Evolutionary conservation across 225 moss, liverwort and hornwort species (phyloP).

Genomic region (Antitrichia curtipendula): DNA sequence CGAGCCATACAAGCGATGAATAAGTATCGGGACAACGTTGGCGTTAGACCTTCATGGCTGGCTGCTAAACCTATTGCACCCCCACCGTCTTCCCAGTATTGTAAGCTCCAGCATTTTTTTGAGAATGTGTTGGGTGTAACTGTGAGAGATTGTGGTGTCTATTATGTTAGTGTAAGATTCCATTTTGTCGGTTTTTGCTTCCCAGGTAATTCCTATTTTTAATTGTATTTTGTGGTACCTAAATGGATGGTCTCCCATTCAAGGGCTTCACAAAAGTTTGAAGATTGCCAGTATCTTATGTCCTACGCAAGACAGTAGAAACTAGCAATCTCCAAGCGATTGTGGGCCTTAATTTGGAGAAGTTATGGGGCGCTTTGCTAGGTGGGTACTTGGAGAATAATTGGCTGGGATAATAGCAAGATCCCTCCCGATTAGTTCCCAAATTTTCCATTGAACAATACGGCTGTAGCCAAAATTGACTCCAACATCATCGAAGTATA

Average conservation of each 20-base stretch:
- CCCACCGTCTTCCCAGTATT: neutral
- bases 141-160: neutral
- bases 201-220: neutral
- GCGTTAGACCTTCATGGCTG: constrained; percentile 62
- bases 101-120: neutral
- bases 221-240: neutral
- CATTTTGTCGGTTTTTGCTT: neutral
- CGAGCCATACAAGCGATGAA: constrained; percentile 91
- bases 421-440: neutral
- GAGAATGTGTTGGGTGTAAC: neutral
- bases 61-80: constrained; percentile 4
- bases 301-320: neutral
- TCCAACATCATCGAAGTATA: neutral
- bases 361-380: neutral
- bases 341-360: neutral
- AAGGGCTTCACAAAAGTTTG: neutral
- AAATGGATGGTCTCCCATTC: neutral
- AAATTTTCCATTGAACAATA: neutral
- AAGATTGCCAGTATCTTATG: neutral
- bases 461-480: neutral
- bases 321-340: neutral
- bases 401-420: neutral
- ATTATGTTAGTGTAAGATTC: neutral
- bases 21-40: constrained; percentile 49
- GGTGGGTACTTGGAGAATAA: neutral